Evolutionary conservation across 495 filamentous ascomycete genomes (phyloP), one percentile per base, ranked within the genome.

Genomic region (Hypoxylon subgilvum): DNA sequence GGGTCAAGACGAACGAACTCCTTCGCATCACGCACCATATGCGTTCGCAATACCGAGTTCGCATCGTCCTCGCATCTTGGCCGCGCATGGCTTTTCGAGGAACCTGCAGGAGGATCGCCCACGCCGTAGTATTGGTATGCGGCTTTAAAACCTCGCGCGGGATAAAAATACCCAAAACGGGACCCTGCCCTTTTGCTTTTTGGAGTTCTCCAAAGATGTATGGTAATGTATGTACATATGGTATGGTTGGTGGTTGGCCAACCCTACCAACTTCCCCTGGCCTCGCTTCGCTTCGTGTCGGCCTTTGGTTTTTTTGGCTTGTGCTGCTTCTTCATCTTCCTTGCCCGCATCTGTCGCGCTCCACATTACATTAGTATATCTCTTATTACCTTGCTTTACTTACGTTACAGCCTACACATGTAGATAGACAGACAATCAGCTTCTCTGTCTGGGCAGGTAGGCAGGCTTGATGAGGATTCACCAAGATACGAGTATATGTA

Each of bases 231-330:
- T n/a, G n/a, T n/a, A n/a, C n/a, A n/a, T n/a, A n/a, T n/a, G n/a
- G n/a, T n/a, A n/a, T n/a, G n/a, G n/a, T n/a, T n/a, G n/a, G 13
- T 38, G 34, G 4, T 18, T 4, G 14, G 13, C 9, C 34, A n/a
- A 17, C 10, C 14, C 13, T n/a, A n/a, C 13, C 13, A 4, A 9
- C 14, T 38, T 13, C 34, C 34, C 13, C 7, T 7, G 14, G 9
- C 14, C 34, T 13, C 28, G 46, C 45, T 42, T 52, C 56, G 48
- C 50, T 53, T 43, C 39, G 16, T 48, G 18, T 59, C 56, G 56
- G 56, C 41, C 47, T 42, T 52, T 32, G 19, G 21, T 12, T 58
- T 44, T 25, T 27, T 41, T 27, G 13, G 3, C 4, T 17, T n/a
- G n/a, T n/a, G n/a, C 18, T 4, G n/a, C n/a, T 12, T 3, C 31